These are phyloP conservation scores for Angomonas deanei DNA, from an alignment of 208 protist species.

Conservation along the genomic window DNA sequence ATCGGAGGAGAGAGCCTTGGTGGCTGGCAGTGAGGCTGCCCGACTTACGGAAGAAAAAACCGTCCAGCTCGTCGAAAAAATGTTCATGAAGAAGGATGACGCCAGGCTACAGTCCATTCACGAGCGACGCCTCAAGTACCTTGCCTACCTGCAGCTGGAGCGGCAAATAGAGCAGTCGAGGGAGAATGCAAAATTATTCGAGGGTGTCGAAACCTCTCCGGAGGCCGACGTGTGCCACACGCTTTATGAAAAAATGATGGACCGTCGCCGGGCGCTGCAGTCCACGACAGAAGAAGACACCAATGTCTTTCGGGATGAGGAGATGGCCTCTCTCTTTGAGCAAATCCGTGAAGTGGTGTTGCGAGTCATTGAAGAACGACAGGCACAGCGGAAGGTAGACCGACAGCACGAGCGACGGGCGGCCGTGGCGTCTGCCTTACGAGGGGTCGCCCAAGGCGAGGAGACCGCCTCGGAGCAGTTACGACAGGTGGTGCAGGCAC, in stretches of 20 bases:
- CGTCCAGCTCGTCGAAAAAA: slow-evolving; percentile 66
- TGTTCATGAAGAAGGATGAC: slow-evolving; percentile 76
- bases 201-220: slow-evolving; percentile 45
- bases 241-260: neutral
- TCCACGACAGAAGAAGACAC: neutral
- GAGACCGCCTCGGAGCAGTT: slow-evolving; percentile 20
- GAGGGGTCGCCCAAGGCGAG: slow-evolving; percentile 5
- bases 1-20: slow-evolving; percentile 9
- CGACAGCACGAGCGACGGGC: slow-evolving; percentile 17
- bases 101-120: slow-evolving; percentile 53
- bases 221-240: neutral
- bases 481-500: slow-evolving; percentile 31
- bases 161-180: slow-evolving; percentile 70
- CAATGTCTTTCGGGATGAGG: slow-evolving; percentile 59
- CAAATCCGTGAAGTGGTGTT: slow-evolving; percentile 51
- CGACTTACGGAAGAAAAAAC: slow-evolving; percentile 32
- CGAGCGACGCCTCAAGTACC: slow-evolving; percentile 73
- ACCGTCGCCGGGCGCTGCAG: neutral
- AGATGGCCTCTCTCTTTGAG: slow-evolving; percentile 57
- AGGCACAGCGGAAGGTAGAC: slow-evolving; percentile 20
- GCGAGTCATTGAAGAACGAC: slow-evolving; percentile 14
- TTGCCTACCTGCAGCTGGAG: slow-evolving; percentile 83
- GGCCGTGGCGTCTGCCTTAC: slow-evolving; percentile 13
- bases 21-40: slow-evolving; percentile 27
- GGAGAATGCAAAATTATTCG: slow-evolving; percentile 63